These are phyloP conservation scores for Phoma sp. DNA, from an alignment of 2,329 filamentous ascomycete genomes.

Conservation along the genomic window DNA sequence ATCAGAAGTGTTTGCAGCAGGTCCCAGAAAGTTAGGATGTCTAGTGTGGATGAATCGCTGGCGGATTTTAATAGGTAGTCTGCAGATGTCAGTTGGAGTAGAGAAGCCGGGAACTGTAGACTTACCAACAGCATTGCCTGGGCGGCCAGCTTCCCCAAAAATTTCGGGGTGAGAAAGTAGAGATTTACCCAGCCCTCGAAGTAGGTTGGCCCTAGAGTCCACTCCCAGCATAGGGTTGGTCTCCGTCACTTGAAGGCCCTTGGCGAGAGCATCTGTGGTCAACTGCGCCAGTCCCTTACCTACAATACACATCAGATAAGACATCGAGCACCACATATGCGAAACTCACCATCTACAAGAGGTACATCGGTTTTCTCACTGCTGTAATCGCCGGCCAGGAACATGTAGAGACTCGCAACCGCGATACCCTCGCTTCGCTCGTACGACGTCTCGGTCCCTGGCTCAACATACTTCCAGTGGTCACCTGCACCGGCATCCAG, in stretches of 20 bases:
- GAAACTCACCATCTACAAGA: conserved; percentile 69
- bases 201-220: conserved; percentile 78
- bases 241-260: conserved; percentile 80
- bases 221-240: conserved; percentile 78
- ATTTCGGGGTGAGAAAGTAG: conserved; percentile 73
- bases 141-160: conserved; percentile 80
- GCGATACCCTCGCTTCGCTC: conserved; percentile 86
- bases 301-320: conserved; percentile 1
- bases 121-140: conserved; percentile 89
- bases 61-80: conserved; percentile 25
- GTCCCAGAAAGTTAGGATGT: conserved; percentile 90
- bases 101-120: background rate
- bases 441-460: conserved; percentile 79
- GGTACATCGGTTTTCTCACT: conserved; percentile 72
- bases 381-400: conserved; percentile 81
- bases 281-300: conserved; percentile 70
- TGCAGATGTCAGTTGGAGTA: conserved; percentile 6
- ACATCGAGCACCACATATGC: background rate
- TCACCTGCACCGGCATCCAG: conserved; percentile 87
- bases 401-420: conserved; percentile 81
- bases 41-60: conserved; percentile 24
- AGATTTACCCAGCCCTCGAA: conserved; percentile 75
- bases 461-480: conserved; percentile 87
- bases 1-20: conserved; percentile 84
- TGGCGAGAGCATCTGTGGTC: conserved; percentile 73